Conservation (phyloP, 495 filamentous ascomycete genomes). For the Annulohypoxylon maeteangense region DNA sequence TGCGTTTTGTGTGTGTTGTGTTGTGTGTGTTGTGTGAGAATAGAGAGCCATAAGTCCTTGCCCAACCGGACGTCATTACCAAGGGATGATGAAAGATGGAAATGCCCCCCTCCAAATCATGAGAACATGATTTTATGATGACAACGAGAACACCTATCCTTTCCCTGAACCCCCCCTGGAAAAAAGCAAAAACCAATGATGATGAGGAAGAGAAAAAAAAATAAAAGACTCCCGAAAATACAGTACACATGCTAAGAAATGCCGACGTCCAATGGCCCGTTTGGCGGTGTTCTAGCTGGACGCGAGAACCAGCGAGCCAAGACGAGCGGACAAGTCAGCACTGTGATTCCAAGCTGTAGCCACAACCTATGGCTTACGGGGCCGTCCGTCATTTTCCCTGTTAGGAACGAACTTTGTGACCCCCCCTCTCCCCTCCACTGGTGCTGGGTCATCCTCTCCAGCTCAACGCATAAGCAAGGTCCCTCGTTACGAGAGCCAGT, state of each 20-base stretch:
- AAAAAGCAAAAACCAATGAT: constrained; percentile 19
- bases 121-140: constrained; percentile 23
- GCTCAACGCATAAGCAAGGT: constrained; percentile 15
- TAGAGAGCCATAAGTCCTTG: neutral
- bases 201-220: too few species aligned
- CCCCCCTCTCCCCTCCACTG: constrained; percentile 13
- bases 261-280: constrained; percentile 12
- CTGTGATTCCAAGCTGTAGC: neutral
- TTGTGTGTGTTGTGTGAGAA: neutral
- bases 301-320: constrained; percentile 18
- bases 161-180: neutral
- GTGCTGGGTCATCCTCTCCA: constrained; percentile 1
- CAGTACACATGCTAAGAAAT: constrained; percentile 22
- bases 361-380: neutral
- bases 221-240: constrained; percentile 29
- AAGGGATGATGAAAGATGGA: constrained; percentile 41
- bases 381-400: constrained; percentile 1
- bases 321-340: constrained; percentile 10
- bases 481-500: constrained; percentile 52
- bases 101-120: constrained; percentile 31
- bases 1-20: constrained; percentile 28
- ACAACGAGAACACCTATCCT: constrained; percentile 27
- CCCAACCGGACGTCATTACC: constrained; percentile 45
- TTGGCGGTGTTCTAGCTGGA: constrained; percentile 1
- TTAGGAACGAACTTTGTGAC: constrained; percentile 2